Conservation (phyloP, 2,329 filamentous ascomycete genomes). For the Fusarium euwallaceae region DNA sequence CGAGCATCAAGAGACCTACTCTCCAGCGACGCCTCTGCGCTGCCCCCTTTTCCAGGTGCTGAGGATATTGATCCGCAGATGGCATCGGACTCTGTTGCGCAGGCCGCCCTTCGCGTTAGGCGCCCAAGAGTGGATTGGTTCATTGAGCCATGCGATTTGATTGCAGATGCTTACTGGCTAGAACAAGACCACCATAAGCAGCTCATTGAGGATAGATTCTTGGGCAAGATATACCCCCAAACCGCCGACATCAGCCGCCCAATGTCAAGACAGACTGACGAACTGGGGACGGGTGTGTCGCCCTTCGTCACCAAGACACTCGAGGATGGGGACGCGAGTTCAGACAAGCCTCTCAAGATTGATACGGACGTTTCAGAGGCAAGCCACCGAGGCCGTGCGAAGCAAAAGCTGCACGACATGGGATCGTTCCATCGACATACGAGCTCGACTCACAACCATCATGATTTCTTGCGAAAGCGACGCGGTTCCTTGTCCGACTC, state of each 20-base stretch:
- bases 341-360: constrained; percentile 43
- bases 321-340: constrained; percentile 38
- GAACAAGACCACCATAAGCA: constrained; percentile 85
- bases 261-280: constrained; percentile 50
- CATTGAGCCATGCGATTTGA: constrained; percentile 83
- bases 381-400: constrained; percentile 70
- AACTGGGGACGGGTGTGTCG: constrained; percentile 37
- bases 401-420: constrained; percentile 70
- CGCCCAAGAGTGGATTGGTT: constrained; percentile 88
- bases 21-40: constrained; percentile 41
- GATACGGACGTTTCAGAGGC: constrained; percentile 62
- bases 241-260: constrained; percentile 47
- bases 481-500: constrained; percentile 70
- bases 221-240: constrained; percentile 77
- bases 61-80: constrained; percentile 58
- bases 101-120: constrained; percentile 69
- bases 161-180: constrained; percentile 92
- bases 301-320: constrained; percentile 45
- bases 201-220: constrained; percentile 83
- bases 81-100: constrained; percentile 60
- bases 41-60: constrained; percentile 63
- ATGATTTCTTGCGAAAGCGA: constrained; percentile 66
- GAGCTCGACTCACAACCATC: constrained; percentile 62
- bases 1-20: constrained; percentile 46
- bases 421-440: constrained; percentile 67